Evolutionary conservation across 495 filamentous ascomycete genomes (phyloP).

Genomic region (Neurospora sp.): DNA sequence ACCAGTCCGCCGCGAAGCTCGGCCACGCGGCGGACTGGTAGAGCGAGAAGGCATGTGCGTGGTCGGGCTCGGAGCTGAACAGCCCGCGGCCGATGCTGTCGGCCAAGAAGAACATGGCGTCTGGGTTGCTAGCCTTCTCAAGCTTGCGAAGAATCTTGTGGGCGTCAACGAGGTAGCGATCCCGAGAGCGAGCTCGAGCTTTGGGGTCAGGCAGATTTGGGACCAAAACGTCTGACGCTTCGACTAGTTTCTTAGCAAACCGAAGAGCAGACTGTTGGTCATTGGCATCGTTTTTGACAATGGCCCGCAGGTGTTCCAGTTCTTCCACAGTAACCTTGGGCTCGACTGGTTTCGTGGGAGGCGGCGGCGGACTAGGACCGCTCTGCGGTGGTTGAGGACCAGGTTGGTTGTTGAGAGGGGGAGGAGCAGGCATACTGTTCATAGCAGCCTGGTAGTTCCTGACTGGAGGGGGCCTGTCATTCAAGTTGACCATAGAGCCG

Average conservation of each 20-base stretch:
- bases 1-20: too few species aligned
- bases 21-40: conserved; percentile 92
- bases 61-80: conserved; percentile 48
- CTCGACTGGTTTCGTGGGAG: conserved; percentile 21
- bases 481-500: conserved; percentile 40
- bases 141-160: conserved; percentile 88
- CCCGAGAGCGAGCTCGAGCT: conserved; percentile 62
- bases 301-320: conserved; percentile 59
- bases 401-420: not conserved
- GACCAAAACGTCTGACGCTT: conserved; percentile 70
- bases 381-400: conserved; percentile 8
- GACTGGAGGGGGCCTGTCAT: conserved; percentile 55
- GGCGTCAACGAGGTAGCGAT: conserved; percentile 76
- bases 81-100: conserved; percentile 76
- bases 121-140: conserved; percentile 49
- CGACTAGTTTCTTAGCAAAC: conserved; percentile 76
- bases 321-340: conserved; percentile 66
- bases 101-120: conserved; percentile 90
- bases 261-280: conserved; percentile 61
- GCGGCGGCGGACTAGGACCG: conserved; percentile 19
- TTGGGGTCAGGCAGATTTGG: conserved; percentile 64
- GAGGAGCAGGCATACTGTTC: conserved; percentile 5
- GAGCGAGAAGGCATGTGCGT: conserved; percentile 81
- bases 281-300: conserved; percentile 55
- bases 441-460: conserved; percentile 54